Evolutionary conservation across 257 asterid species (phyloP).

Genomic region (Nicotiana obtusifolia): DNA sequence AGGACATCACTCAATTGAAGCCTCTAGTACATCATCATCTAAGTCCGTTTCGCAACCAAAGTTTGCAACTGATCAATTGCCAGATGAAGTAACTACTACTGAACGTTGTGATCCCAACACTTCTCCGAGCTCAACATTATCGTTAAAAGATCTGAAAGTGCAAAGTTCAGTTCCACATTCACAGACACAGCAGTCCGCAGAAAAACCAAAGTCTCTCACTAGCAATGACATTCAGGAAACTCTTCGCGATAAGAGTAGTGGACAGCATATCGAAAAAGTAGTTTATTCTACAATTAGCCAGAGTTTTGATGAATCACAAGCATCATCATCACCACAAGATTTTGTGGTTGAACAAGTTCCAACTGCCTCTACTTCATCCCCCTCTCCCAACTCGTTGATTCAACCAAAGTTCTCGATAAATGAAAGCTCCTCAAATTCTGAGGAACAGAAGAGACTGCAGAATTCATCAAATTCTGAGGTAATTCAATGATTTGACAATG

Average conservation of each 20-base stretch:
- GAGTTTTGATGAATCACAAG: conserved; percentile 11
- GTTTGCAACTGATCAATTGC: background rate
- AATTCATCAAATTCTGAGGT: background rate
- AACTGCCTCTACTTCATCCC: conserved; percentile 19
- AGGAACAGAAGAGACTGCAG: conserved; percentile 10
- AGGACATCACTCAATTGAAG: background rate
- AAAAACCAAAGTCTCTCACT: conserved; percentile 4
- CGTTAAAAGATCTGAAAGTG: background rate
- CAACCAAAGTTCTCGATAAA: conserved; percentile 39
- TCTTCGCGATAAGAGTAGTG: conserved; percentile 12
- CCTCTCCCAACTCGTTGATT: conserved; percentile 53
- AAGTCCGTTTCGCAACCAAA: background rate
- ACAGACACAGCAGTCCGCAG: background rate
- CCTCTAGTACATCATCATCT: conserved; percentile 1
- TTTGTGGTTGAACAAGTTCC: conserved; percentile 23
- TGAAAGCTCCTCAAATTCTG: conserved; percentile 29
- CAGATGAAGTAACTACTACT: background rate
- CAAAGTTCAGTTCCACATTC: conserved; percentile 4
- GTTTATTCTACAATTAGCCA: conserved; percentile 1
- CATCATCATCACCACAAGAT: conserved; percentile 7
- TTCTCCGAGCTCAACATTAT: background rate
- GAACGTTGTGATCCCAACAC: background rate
- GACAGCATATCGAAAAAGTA: conserved; percentile 1
- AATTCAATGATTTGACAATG: background rate
- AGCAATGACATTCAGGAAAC: conserved; percentile 14